These are phyloP conservation scores for Cyathus striatus DNA, from an alignment of 768 basidiomycete species.

Conservation along the genomic window DNA sequence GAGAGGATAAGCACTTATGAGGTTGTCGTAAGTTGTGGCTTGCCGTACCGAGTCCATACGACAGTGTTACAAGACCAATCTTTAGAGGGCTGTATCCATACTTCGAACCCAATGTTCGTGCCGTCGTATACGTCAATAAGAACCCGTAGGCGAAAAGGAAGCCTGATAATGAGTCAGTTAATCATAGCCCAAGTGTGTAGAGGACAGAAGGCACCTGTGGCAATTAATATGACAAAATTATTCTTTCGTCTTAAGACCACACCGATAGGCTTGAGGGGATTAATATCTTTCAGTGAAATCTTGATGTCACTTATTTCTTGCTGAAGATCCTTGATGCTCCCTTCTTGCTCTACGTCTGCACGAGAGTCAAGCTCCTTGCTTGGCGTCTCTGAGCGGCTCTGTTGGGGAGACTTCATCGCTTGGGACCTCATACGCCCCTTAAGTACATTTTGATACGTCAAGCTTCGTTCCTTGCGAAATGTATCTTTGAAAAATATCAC, in stretches of 20 bases:
- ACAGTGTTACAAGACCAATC: conserved; percentile 72
- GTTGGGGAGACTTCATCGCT: conserved; percentile 4
- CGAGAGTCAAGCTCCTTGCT: not conserved
- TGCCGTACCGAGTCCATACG: conserved; percentile 61
- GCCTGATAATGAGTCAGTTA: conserved; percentile 30
- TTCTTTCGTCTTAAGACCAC: conserved; percentile 55
- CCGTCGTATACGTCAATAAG: conserved; percentile 67
- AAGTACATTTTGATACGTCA: conserved; percentile 69
- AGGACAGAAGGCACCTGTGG: conserved; percentile 47
- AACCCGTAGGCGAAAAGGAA: conserved; percentile 69
- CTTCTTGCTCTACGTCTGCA: conserved; percentile 1
- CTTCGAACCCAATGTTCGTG: conserved; percentile 56
- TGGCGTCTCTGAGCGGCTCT: conserved; percentile 5
- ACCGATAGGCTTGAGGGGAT: conserved; percentile 62
- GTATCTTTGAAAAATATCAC: conserved; percentile 74
- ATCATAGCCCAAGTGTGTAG: no score
- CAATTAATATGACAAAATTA: conserved; percentile 60
- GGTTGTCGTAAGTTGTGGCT: not conserved
- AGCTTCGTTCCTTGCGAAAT: conserved; percentile 76
- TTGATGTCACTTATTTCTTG: conserved; percentile 27
- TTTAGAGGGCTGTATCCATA: conserved; percentile 68
- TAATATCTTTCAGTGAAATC: conserved; percentile 66
- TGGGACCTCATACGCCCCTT: conserved; percentile 31
- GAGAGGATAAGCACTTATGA: not conserved
- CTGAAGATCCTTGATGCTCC: conserved; percentile 16